phyloP scores from a whole-genome alignment of 805 yeast species.

The Nakazawaea wyomingensis region DNA sequence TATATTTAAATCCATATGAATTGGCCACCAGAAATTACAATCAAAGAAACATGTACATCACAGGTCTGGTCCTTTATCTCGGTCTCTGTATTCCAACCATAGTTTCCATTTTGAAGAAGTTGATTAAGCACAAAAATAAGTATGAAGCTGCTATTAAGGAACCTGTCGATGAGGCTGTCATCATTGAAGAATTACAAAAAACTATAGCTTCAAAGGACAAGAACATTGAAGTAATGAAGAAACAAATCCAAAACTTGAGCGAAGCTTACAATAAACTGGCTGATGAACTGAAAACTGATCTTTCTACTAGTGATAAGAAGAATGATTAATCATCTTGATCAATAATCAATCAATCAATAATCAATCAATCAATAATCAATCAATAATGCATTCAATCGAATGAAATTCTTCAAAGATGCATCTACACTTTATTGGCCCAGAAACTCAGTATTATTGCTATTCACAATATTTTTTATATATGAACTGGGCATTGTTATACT shows the following conservation, averaged over 20 bases:
- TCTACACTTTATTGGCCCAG: no score
- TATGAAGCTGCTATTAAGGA: slow-evolving; percentile 18
- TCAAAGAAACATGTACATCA: slow-evolving; percentile 52
- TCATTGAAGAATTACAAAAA: slow-evolving; percentile 29
- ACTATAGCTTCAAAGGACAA: slow-evolving; percentile 29
- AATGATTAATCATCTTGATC: slow-evolving; percentile 1
- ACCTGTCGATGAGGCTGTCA: slow-evolving; percentile 23
- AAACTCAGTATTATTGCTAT: no score
- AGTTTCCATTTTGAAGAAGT: slow-evolving; percentile 35
- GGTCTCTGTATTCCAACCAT: slow-evolving; percentile 41
- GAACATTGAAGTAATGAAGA: slow-evolving; percentile 36
- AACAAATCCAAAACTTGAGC: slow-evolving; percentile 38
- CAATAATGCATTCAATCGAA: not conserved
- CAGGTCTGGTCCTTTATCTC: slow-evolving; percentile 49
- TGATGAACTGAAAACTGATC: slow-evolving; percentile 9
- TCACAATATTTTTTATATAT: no score
- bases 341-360: no score
- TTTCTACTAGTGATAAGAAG: slow-evolving; percentile 6
- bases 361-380: no score
- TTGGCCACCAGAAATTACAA: slow-evolving; percentile 48
- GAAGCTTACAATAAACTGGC: slow-evolving; percentile 35
- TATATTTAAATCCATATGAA: slow-evolving; percentile 29
- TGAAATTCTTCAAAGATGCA: no score
- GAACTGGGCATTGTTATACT: no score
- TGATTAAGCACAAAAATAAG: slow-evolving; percentile 31